A percentile compares a stretch with the other conserved stretches of the same genome.
Conservation (phyloP, 768 basidiomycete species). For the Pulveroboletus sp. region DNA sequence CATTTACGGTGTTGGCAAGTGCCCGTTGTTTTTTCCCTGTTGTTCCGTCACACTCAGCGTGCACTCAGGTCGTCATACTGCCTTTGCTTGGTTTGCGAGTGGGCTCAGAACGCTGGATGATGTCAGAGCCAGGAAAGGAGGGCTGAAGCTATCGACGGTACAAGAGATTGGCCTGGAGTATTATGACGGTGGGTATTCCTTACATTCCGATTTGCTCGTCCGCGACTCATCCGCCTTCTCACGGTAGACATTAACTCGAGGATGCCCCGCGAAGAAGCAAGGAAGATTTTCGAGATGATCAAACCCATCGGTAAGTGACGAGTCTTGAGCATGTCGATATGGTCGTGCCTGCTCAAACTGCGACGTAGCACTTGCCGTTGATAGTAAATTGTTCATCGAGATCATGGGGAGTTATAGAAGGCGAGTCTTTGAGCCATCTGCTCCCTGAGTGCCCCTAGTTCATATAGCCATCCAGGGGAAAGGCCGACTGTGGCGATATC, state of each 20-base stretch:
- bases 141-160: constrained; percentile 50
- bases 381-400: constrained; percentile 66
- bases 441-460: not conserved
- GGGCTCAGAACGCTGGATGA: constrained; percentile 82
- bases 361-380: constrained; percentile 60
- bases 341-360: not conserved
- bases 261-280: constrained; percentile 81
- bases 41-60: not conserved
- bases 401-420: constrained; percentile 92
- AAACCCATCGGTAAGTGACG: constrained; percentile 55
- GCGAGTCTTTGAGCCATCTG: constrained; percentile 29
- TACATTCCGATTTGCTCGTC: not conserved
- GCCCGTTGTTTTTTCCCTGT: not conserved
- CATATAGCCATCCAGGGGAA: constrained; percentile 47
- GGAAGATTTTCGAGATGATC: constrained; percentile 66
- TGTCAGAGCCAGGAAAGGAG: constrained; percentile 52
- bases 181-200: constrained; percentile 54
- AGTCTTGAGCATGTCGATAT: not conserved
- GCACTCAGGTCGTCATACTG: constrained; percentile 52
- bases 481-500: constrained; percentile 82
- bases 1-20: constrained; percentile 82
- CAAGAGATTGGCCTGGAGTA: constrained; percentile 66
- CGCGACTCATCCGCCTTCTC: not conserved
- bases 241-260: constrained; percentile 73
- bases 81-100: constrained; percentile 66